These are phyloP conservation scores for Lycium ferocissimum DNA, from an alignment of 257 asterid genomes.

Conservation along the genomic window DNA sequence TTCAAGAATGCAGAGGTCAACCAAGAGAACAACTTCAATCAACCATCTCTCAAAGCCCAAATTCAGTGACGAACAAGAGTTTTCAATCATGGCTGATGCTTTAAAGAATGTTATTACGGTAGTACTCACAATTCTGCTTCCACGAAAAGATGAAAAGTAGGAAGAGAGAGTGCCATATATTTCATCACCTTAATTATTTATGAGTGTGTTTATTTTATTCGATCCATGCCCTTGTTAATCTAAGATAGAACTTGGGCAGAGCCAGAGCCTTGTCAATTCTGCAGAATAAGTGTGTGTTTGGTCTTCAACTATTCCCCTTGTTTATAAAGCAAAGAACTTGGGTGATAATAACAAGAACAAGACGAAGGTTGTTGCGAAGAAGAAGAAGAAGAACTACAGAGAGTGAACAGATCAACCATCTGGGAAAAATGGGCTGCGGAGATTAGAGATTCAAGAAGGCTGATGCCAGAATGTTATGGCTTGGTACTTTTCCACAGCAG, in stretches of 20 bases:
- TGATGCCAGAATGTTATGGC: constrained; percentile 93
- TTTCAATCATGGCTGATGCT: constrained; percentile 68
- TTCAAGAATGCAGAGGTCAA: constrained; percentile 59
- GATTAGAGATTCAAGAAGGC: constrained; percentile 73
- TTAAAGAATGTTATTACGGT: constrained; percentile 64
- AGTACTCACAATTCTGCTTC: not conserved
- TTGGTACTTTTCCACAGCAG: constrained; percentile 40
- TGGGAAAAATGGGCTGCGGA: constrained; percentile 99
- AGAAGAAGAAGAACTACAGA: constrained; percentile 77
- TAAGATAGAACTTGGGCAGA: too few species aligned
- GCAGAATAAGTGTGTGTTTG: constrained; percentile 65
- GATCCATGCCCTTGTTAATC: constrained; percentile 33
- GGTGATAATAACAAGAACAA: constrained; percentile 32
- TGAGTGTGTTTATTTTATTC: not conserved
- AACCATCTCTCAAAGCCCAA: constrained; percentile 18
- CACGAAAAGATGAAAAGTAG: too few species aligned
- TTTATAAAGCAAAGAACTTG: too few species aligned
- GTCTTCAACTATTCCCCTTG: constrained; percentile 67
- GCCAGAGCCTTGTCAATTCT: constrained; percentile 18
- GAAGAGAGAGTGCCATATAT: constrained; percentile 30
- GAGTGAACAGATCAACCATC: constrained; percentile 85
- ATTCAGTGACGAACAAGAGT: constrained; percentile 59
- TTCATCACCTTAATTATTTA: constrained; percentile 7
- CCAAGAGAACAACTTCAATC: constrained; percentile 36
- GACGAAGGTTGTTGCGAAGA: not conserved